Evolutionary conservation across 345 rosid genomes (phyloP), one percentile per base, ranked within the genome.

Genomic region (Jatropha curcas): DNA sequence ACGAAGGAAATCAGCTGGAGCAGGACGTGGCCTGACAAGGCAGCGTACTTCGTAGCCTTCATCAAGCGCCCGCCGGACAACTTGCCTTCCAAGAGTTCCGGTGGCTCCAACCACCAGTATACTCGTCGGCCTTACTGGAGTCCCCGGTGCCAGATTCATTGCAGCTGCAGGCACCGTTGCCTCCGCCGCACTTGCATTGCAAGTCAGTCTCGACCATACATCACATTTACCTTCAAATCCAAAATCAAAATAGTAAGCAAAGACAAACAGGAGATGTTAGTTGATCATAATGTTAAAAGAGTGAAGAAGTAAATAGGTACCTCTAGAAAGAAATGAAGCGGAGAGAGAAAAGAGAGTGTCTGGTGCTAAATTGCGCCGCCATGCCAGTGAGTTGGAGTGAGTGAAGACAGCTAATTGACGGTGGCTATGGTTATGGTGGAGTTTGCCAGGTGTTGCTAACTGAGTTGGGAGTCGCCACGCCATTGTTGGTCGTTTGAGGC

Each of bases 1-100:
- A 28, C 98, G 92, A 65, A 92, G 93, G 68, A 95, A 95, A 53
- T 95, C 98, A 9, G 98, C 97, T 0, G 97, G 96, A 53, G 98
- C 89, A 2, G 97, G 97, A 77, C 99, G 84, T 20, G 99, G 98
- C 69, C 98, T 75, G 19, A 95, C 97, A 33, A 94, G 96, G 67
- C 98, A 94, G 65, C 99, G 81, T 22, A 93, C 97, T 10, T 91
- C 98, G 51, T 93, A 91, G 0, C 97, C 97, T 84, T 92, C 97
- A 60, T 90, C 99, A 57, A 94, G 92, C 0, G 96, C 98, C 46
- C 99, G 70, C 71, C 99, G 79, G 61, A 92, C 99, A 12, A 92
- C 84, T 76, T 95, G 97, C 80, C 99, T 85, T 2, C 99, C 99
- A 2, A 95, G 83, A 24, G 97, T 92, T 14, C 99, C 98, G 0